Conservation (phyloP, 1,284 basidiomycete species). For the Leccinum griseonigrum region DNA sequence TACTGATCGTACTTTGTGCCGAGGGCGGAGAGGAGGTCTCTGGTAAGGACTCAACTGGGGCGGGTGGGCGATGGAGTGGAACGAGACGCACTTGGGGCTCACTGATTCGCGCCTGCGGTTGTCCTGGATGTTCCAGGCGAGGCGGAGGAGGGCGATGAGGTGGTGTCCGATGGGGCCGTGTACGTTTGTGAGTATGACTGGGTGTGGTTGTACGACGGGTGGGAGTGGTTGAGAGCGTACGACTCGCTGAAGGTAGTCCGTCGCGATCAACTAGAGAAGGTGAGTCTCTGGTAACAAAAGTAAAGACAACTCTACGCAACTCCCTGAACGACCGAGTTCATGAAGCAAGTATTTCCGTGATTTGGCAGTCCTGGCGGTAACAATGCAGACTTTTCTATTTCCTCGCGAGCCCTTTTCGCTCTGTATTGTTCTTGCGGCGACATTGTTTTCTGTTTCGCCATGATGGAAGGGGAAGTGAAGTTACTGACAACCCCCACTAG, state of each 20-base stretch:
- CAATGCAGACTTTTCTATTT: slow-evolving; percentile 53
- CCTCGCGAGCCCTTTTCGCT: slow-evolving; percentile 57
- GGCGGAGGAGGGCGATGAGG: slow-evolving; percentile 53
- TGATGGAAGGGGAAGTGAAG: slow-evolving; percentile 21
- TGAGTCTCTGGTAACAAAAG: background rate
- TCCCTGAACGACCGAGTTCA: slow-evolving; percentile 84
- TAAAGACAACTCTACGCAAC: slow-evolving; percentile 34
- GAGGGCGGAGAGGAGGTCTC: slow-evolving; percentile 65
- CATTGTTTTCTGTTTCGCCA: slow-evolving; percentile 57
- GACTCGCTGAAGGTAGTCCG: slow-evolving; percentile 57
- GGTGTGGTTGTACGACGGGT: slow-evolving; percentile 38
- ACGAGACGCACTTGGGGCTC: slow-evolving; percentile 54
- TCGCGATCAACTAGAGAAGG: slow-evolving; percentile 37
- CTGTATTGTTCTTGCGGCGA: slow-evolving; percentile 64
- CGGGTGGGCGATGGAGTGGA: background rate
- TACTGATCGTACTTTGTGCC: slow-evolving; percentile 92
- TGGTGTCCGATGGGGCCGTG: slow-evolving; percentile 60
- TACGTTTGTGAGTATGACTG: slow-evolving; percentile 60
- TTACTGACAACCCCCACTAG: background rate
- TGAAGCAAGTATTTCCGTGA: slow-evolving; percentile 90
- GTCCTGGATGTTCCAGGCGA: slow-evolving; percentile 61
- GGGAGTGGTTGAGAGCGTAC: slow-evolving; percentile 54
- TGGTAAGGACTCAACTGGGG: slow-evolving; percentile 19
- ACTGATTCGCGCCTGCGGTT: slow-evolving; percentile 46
- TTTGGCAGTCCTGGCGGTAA: slow-evolving; percentile 78